A percentile compares a stretch with the other conserved stretches of the same genome.
phyloP scores from a whole-genome alignment of 2,329 filamentous ascomycete species.

The Sclerotinia nivalis region DNA sequence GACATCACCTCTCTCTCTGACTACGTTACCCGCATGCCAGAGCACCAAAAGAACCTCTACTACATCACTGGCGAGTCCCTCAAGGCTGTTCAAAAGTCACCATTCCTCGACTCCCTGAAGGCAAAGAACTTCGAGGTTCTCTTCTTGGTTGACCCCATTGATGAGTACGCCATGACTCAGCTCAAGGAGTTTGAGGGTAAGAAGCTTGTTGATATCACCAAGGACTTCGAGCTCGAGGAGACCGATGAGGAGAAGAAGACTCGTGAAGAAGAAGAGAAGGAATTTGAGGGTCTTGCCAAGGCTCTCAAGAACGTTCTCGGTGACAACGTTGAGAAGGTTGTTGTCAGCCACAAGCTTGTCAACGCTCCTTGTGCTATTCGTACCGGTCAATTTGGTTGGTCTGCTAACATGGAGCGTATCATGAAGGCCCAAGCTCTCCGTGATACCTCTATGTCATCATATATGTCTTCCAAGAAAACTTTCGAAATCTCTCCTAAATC shows the following conservation, averaged over 20 bases:
- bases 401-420: conserved; percentile 99
- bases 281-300: conserved; percentile 94
- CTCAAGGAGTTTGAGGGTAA: conserved; percentile 98
- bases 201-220: conserved; percentile 99
- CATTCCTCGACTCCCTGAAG: conserved; percentile 98
- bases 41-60: conserved; percentile 99
- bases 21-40: conserved; percentile 98
- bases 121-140: conserved; percentile 99
- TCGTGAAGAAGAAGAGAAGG: conserved; percentile 97
- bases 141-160: conserved; percentile 97
- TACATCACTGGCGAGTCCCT: conserved; percentile 99
- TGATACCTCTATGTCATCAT: conserved; percentile 99
- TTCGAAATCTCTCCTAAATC: conserved; percentile 99
- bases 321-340: conserved; percentile 99
- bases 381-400: conserved; percentile 99
- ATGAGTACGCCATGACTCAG: conserved; percentile 44
- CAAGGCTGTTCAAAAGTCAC: conserved; percentile 97
- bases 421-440: conserved; percentile 99
- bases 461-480: conserved; percentile 99
- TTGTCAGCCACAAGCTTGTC: conserved; percentile 96
- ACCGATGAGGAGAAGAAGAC: conserved; percentile 98
- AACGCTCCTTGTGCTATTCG: conserved; percentile 96
- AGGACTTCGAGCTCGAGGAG: conserved; percentile 99
- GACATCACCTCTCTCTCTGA: conserved; percentile 92
- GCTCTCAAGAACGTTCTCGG: conserved; percentile 98